Conservation (phyloP, 352 stramenopile genomes). For the Blastocystis sp. region DNA sequence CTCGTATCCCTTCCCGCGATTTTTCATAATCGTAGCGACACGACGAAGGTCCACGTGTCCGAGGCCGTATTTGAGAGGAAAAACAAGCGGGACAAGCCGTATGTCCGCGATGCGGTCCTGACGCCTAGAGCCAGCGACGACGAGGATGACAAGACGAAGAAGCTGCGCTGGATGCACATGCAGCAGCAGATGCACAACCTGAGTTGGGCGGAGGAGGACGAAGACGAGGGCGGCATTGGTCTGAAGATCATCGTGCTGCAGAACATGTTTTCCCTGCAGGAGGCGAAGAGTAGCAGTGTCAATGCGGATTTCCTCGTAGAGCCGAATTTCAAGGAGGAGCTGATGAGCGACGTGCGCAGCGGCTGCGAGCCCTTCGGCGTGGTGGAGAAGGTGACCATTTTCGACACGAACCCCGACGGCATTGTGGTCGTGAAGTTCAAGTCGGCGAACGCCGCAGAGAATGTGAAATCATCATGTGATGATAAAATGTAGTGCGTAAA, state of each 20-base stretch:
- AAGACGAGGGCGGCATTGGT: constrained; percentile 19
- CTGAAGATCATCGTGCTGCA: constrained; percentile 64
- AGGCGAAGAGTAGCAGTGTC: constrained; percentile 8
- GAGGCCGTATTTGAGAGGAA: constrained; percentile 67
- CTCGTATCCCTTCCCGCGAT: neutral
- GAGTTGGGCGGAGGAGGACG: constrained; percentile 58
- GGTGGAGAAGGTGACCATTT: constrained; percentile 57
- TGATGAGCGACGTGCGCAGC: constrained; percentile 17
- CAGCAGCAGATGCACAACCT: constrained; percentile 61
- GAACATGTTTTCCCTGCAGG: constrained; percentile 65
- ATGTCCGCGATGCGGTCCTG: neutral
- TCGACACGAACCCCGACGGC: constrained; percentile 62
- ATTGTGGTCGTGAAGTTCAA: constrained; percentile 66
- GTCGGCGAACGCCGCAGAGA: constrained; percentile 24
- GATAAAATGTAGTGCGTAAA: constrained; percentile 55
- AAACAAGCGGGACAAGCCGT: constrained; percentile 13
- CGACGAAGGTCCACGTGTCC: constrained; percentile 29
- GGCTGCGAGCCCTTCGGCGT: constrained; percentile 56
- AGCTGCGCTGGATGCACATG: constrained; percentile 55
- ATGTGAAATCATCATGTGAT: neutral
- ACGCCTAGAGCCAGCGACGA: neutral
- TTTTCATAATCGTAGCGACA: constrained; percentile 47
- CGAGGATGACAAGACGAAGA: constrained; percentile 68
- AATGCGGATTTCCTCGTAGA: neutral
- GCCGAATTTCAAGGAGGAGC: constrained; percentile 55